Base-by-base conservation (phyloP, 805 yeast genomes). In the Schizosaccharomyces pombe region DNA sequence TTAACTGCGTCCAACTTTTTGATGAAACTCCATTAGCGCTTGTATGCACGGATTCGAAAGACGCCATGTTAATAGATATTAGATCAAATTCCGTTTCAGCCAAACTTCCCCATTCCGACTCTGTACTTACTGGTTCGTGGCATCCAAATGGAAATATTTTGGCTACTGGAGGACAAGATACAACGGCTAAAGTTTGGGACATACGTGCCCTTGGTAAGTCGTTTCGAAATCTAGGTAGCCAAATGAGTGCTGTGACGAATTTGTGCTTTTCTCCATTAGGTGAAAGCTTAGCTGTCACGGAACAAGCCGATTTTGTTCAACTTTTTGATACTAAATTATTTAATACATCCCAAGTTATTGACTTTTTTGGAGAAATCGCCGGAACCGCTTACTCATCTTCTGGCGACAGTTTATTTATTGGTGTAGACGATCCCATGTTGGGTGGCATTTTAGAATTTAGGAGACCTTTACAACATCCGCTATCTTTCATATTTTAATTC, bases 91-190 rank as follows among this genome's bases (percentile, higher is more conserved):
- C 3, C 19, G 9, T 19, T 1, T 8, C 26, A n/a, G 26, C 19
- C 14, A 16, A 26, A 22, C 14, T 43, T 22, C 14, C 14, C 26
- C 82, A 78, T 61, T 63, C 64, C 52, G 82, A 78, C 60, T 77
- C 62, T 60, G 73, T 78, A 2, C 78, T 78, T 58, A 68, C 78
- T 43, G 77, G 80, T 60, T 81, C 77, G 59, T 78, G 82, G 82
- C 66, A 68, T 6, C 61, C 62, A 47, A 58, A 71, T 57, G 75
- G 70, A 12, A 64, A 71, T 11, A 19, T 22, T 52, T 59, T 78
- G 16, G 72, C 75, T 3, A 73, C 80, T 0, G 82, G 82, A 4
- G 75, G 72, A 59, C 82, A 78, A 62, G 83, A 78, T 62, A 73
- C 78, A 1, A 71, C 78, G 6, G 8, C 28, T 16, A 22, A 57